A percentile compares a stretch with the other conserved stretches of the same genome.
phyloP scores from a whole-genome alignment of 441 rosid species.

The Flueggea neowawraea region DNA sequence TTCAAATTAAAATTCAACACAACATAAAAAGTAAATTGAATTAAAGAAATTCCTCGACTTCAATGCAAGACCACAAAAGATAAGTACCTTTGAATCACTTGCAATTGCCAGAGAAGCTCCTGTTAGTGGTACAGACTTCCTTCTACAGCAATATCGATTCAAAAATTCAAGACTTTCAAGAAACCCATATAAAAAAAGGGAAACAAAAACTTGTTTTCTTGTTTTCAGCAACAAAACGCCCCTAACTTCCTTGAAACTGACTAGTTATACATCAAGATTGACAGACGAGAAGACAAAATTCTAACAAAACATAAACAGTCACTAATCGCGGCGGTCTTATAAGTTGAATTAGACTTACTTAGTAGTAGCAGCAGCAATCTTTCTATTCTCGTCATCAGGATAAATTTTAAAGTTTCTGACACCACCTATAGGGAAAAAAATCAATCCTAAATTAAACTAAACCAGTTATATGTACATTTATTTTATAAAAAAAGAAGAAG shows the following conservation, averaged over 20 bases:
- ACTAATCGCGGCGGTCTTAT: too few relatives aligned
- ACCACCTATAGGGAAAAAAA: slow-evolving; percentile 19
- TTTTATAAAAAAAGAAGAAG: too few relatives aligned
- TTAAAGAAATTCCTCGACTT: slow-evolving; percentile 5
- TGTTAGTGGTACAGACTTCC: slow-evolving; percentile 25
- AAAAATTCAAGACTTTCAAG: neutral
- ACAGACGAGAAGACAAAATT: neutral
- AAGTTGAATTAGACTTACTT: slow-evolving; percentile 32
- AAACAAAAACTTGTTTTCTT: neutral
- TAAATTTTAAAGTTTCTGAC: slow-evolving; percentile 43
- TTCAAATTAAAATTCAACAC: slow-evolving; percentile 21
- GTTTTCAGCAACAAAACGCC: too few relatives aligned
- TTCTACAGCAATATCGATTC: slow-evolving; percentile 29
- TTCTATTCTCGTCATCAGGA: slow-evolving; percentile 35
- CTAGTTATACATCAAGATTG: too few relatives aligned
- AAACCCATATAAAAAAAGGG: neutral
- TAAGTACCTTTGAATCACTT: slow-evolving; percentile 40
- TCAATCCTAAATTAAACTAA: neutral
- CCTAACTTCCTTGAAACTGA: too few relatives aligned
- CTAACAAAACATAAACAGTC: too few relatives aligned
- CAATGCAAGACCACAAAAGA: neutral
- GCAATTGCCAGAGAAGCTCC: slow-evolving; percentile 23
- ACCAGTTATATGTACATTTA: too few relatives aligned
- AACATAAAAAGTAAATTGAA: slow-evolving; percentile 8
- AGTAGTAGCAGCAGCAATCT: slow-evolving; percentile 22